phyloP scores from a whole-genome alignment of 1,284 basidiomycete species.

The Marasmius oreades region DNA sequence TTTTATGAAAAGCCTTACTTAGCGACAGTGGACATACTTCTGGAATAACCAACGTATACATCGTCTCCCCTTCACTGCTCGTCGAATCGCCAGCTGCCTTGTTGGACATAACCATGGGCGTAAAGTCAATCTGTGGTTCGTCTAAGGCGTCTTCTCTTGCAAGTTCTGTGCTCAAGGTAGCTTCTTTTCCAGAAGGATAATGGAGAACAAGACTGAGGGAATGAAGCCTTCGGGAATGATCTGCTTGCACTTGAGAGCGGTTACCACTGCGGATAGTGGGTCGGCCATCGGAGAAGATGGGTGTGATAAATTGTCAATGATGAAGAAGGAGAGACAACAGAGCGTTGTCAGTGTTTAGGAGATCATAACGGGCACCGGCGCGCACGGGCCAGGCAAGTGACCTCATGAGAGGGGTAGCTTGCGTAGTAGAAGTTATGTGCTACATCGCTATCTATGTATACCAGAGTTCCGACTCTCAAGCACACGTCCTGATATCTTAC shows the following conservation, averaged over 20 bases:
- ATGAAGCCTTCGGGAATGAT: constrained; percentile 52
- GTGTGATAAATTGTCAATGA: neutral
- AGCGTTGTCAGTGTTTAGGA: too few species aligned
- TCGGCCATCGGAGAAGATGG: constrained; percentile 20
- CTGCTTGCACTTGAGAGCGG: constrained; percentile 36
- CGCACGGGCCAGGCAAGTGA: too few species aligned
- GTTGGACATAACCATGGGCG: constrained; percentile 38
- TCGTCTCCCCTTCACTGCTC: constrained; percentile 28
- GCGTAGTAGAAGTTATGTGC: too few species aligned
- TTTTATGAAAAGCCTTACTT: neutral
- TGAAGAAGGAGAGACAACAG: too few species aligned
- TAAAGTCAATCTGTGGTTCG: constrained; percentile 50
- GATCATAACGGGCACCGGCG: too few species aligned
- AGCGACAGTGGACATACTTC: constrained; percentile 23
- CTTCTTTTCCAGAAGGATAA: constrained; percentile 51
- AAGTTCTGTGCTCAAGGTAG: constrained; percentile 47
- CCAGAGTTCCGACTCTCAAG: too few species aligned
- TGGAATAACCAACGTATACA: constrained; percentile 59
- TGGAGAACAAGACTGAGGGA: constrained; percentile 50
- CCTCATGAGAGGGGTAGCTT: too few species aligned
- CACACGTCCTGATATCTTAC: too few species aligned
- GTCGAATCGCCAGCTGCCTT: constrained; percentile 23
- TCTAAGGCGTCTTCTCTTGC: constrained; percentile 42
- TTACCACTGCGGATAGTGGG: constrained; percentile 37
- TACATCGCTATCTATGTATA: too few species aligned